These are phyloP conservation scores for Saccharomycopsis oosterbeekiorum DNA, from an alignment of 805 yeast species.

Conservation along the genomic window DNA sequence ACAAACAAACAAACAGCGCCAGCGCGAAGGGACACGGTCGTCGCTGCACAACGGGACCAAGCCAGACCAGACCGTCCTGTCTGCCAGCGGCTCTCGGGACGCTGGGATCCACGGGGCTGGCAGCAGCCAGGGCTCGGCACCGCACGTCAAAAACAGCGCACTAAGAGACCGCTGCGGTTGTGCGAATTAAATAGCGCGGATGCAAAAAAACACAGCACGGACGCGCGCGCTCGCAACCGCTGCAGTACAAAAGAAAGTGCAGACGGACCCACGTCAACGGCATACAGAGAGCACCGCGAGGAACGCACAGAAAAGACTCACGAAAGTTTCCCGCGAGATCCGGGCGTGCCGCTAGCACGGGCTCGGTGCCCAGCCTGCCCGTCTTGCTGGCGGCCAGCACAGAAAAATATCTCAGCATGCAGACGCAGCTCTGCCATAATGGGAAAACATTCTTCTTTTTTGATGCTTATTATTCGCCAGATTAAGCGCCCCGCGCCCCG, in stretches of 20 bases:
- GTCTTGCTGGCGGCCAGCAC: not conserved
- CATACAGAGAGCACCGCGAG: not conserved
- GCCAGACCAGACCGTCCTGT: no score
- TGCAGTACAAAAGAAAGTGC: not conserved
- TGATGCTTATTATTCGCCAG: no score
- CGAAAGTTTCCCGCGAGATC: not conserved
- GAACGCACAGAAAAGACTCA: not conserved
- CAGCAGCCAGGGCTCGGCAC: no score
- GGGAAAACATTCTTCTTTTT: not conserved
- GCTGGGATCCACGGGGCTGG: no score
- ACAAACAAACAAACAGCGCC: no score
- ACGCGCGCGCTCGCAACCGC: not conserved
- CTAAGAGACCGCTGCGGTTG: not conserved
- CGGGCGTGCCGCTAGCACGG: not conserved
- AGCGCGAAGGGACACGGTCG: no score
- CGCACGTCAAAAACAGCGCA: no score
- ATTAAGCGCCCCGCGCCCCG: no score
- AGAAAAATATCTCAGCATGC: not conserved
- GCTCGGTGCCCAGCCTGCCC: not conserved
- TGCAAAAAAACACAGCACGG: not conserved
- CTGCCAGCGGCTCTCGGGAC: no score
- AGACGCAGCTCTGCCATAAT: not conserved
- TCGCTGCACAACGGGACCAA: no score
- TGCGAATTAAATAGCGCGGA: not conserved
- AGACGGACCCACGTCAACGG: no score